Base-by-base conservation (phyloP, 2,329 filamentous ascomycete genomes). In the Aspergillus ustus region DNA sequence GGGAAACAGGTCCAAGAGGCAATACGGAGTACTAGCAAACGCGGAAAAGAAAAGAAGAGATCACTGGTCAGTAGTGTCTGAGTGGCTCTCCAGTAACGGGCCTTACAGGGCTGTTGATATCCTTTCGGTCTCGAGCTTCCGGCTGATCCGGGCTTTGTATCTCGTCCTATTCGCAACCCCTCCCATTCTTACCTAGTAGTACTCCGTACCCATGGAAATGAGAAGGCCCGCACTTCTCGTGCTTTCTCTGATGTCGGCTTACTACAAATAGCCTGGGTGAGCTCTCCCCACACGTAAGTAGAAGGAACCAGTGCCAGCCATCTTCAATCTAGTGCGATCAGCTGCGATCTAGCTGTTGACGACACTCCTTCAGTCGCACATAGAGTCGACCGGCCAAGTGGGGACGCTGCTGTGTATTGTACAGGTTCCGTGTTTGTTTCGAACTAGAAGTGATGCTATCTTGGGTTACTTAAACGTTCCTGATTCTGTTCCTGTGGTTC, bases 51-150 rank as follows among this genome's bases (percentile, higher is more conserved):
- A 37, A 37, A 9, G 34, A 37, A 13, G 15, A 2, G 34, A 40
- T 13, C 15, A 40, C 34, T 40, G 15, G 34, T 40, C 15, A 4
- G 9, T 11, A 40, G 6, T 40, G 34, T 11, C 15, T 40, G 15
- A 15, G 15, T 15, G 13, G 34, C 1, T 46, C 44, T 46, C n/a
- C 22, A 20, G n/a, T 46, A n/a, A 44, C 22, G n/a, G 22, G 17
- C 44, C n/a, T n/a, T 20, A 20, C 44, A 46, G 44, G 44, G 44
- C 34, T 46, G 44, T 46, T 46, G n/a, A 46, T n/a, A 25, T 46
- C n/a, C 44, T n/a, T 25, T 46, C n/a, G 29, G 46, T 28, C 45
- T 45, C n/a, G 40, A 46, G 52, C 52, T 46, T 46, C 52, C 52
- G 52, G 52, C 20, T 20, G 40, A 45, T 48, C 52, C 52, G 52